Base-by-base conservation (phyloP, 2,329 filamentous ascomycete genomes). In the Neodidymelliopsis sp. region DNA sequence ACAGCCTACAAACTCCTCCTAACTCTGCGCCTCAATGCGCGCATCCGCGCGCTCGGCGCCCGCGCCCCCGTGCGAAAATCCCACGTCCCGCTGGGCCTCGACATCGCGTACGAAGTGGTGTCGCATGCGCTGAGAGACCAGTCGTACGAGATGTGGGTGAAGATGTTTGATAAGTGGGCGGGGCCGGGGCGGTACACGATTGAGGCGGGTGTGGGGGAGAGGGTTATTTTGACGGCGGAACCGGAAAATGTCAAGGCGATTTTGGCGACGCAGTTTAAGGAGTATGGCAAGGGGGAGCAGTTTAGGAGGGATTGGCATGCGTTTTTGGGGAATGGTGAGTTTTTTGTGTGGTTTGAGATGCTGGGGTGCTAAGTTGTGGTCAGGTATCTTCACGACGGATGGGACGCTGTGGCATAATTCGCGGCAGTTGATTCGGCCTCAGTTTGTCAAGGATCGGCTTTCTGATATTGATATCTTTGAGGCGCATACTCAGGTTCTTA, bases 221-320 rank as follows among this genome's bases (percentile, higher is more conserved):
- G 89, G n/a, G 71, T 87, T 16, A 71, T 95, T 50, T 81, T 94
- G 65, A 96, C 92, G 0, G 83, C 83, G 4, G 91, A 96, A 59
- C 88, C 89, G 0, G 90, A 95, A 65, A 96, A 96, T 67, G 88
- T 96, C 76, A 96, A 96, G 72, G 90, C 92, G 5, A 81, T 97
- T 16, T 79, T 97, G n/a, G 89, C 91, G 0, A 88, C 87, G 1
- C 90, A 96, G 66, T 97, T 97, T 66, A 75, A 75, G 29, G 89
- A 96, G 66, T 97, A 86, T 67, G 92, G 91, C 62, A 91, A 96
- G 69, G 91, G 91, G 6, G 74, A 84, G 54, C 73, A 78, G 16
- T 96, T 96, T 74, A 87, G 92, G 62, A 60, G 73, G 7, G 87
- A 91, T 40, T 95, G 88, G 87, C 79, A 83, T 48, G 83, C 85